phyloP scores from a whole-genome alignment of 2,329 filamentous ascomycete species.

The Herpotrichia juniperi region DNA sequence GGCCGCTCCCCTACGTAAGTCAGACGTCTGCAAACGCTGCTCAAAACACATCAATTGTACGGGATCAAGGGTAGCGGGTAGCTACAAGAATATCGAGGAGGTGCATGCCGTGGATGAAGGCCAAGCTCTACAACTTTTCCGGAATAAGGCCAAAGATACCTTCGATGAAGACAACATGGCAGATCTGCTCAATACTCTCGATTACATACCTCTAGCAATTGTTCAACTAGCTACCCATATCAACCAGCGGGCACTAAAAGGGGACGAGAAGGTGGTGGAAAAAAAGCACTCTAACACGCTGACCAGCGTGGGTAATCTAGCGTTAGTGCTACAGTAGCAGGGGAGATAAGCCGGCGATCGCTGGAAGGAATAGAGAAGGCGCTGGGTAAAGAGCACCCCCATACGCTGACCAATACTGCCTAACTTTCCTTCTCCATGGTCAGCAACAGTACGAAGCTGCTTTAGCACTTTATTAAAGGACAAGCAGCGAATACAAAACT shows the following conservation, averaged over 20 bases:
- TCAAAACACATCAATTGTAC: conserved; percentile 15
- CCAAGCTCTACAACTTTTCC: conserved; percentile 3
- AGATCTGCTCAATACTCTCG: conserved; percentile 1
- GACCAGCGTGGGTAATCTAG: no score
- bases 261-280: no score
- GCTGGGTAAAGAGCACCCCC: conserved; percentile 8
- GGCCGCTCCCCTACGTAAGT: no score
- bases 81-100: conserved; percentile 3
- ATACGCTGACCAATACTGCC: conserved; percentile 10
- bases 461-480: conserved; percentile 6
- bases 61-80: neutral
- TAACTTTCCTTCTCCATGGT: conserved; percentile 4
- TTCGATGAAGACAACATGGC: neutral
- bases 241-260: conserved; percentile 15
- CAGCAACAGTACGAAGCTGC: conserved; percentile 6
- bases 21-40: no score
- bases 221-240: neutral
- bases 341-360: conserved; percentile 2
- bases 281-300: no score
- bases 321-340: no score
- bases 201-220: conserved; percentile 35
- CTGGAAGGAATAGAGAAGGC: conserved; percentile 4
- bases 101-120: conserved; percentile 3
- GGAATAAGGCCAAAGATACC: neutral
- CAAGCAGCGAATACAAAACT: conserved; percentile 4